A percentile compares a stretch with the other conserved stretches of the same genome.
Evolutionary conservation across 208 protist genomes (phyloP).

Genomic region (Tritrichomonas musculus): DNA sequence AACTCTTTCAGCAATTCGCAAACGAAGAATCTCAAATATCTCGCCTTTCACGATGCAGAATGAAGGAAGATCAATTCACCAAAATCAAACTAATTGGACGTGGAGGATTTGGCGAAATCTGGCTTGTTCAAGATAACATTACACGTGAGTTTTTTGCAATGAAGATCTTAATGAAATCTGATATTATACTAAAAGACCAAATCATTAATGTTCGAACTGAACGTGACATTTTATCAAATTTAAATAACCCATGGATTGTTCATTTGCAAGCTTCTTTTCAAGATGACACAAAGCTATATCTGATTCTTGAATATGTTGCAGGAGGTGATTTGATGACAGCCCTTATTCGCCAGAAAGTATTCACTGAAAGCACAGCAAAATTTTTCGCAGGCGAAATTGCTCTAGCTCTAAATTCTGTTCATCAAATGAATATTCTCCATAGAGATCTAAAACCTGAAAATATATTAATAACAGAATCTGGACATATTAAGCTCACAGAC

Average conservation of each 20-base stretch:
- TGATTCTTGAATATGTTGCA: neutral
- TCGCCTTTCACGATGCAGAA: neutral
- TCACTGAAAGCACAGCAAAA: neutral
- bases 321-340: slow-evolving; percentile 28
- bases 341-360: neutral
- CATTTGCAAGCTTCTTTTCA: slow-evolving; percentile 60
- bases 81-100: neutral
- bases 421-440: neutral
- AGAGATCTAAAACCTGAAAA: slow-evolving; percentile 38
- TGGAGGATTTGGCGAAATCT: neutral
- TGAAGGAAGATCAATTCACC: neutral
- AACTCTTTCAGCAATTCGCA: neutral
- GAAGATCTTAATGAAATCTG: neutral
- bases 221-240: slow-evolving; percentile 50
- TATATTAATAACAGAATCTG: neutral
- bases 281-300: neutral
- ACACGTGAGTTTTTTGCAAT: neutral
- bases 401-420: neutral
- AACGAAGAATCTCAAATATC: neutral
- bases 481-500: slow-evolving; percentile 27
- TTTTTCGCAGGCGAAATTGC: slow-evolving; percentile 27
- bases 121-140: neutral
- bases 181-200: slow-evolving; percentile 37
- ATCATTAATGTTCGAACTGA: slow-evolving; percentile 52
- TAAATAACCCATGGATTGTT: slow-evolving; percentile 56